These are phyloP conservation scores for Wickerhamiella domercqiae DNA, from an alignment of 805 yeast species.

Conservation along the genomic window DNA sequence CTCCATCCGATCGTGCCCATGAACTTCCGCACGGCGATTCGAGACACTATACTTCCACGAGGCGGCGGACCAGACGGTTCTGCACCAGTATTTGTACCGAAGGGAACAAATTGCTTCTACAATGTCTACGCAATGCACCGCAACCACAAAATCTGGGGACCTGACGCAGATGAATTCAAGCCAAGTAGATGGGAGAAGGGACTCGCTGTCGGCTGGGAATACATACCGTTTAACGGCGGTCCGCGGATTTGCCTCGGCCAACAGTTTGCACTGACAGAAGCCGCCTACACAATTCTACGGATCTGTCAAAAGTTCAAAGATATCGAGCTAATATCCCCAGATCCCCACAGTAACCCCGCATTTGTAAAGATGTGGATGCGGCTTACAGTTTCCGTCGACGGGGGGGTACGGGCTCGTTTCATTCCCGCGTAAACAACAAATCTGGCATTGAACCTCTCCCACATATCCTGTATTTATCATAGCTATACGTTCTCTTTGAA, in stretches of 20 bases:
- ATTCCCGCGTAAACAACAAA: not conserved
- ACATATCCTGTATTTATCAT: too few species aligned
- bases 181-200: slow-evolving; percentile 36
- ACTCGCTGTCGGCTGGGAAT: slow-evolving; percentile 31
- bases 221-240: slow-evolving; percentile 40
- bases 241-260: slow-evolving; percentile 42
- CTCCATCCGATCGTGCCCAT: slow-evolving; percentile 38
- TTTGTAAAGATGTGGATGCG: slow-evolving; percentile 12
- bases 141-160: slow-evolving; percentile 28
- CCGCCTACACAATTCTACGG: slow-evolving; percentile 30
- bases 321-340: slow-evolving; percentile 12
- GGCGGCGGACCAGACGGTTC: slow-evolving; percentile 34
- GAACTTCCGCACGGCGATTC: slow-evolving; percentile 32
- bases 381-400: slow-evolving; percentile 15
- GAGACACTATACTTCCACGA: slow-evolving; percentile 33
- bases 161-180: slow-evolving; percentile 29
- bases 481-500: too few species aligned
- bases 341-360: slow-evolving; percentile 5
- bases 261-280: slow-evolving; percentile 41
- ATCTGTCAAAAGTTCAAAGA: slow-evolving; percentile 24
- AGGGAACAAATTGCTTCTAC: slow-evolving; percentile 31
- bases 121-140: slow-evolving; percentile 32
- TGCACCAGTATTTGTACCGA: slow-evolving; percentile 28
- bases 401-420: slow-evolving; percentile 16
- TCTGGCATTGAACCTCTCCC: too few species aligned